Evolutionary conservation across 2,329 filamentous ascomycete species (phyloP).

Genomic region (Fusarium tuaranense): DNA sequence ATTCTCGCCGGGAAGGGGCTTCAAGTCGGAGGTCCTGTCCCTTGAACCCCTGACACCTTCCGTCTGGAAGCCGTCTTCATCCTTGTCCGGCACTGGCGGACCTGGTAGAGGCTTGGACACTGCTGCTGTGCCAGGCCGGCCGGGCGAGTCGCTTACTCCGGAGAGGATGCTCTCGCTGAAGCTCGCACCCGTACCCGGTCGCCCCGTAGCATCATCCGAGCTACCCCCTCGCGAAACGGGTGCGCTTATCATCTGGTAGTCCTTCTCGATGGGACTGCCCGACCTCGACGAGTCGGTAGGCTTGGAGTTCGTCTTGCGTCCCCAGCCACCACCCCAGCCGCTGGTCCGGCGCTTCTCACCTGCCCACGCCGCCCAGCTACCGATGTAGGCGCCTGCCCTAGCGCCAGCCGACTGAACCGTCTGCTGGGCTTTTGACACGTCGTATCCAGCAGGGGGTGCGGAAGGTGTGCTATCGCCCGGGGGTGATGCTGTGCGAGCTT

Average conservation of each 20-base stretch:
- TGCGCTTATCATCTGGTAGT: conserved; percentile 52
- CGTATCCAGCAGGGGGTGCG: conserved; percentile 30
- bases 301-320: conserved; percentile 49
- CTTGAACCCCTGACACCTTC: conserved; percentile 42
- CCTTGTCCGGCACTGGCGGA: conserved; percentile 25
- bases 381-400: conserved; percentile 73
- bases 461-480: conserved; percentile 25
- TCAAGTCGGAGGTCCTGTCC: conserved; percentile 27
- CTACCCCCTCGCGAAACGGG: conserved; percentile 45
- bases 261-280: conserved; percentile 52
- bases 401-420: conserved; percentile 62
- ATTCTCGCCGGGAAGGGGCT: conserved; percentile 8
- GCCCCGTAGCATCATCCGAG: conserved; percentile 43
- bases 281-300: conserved; percentile 50
- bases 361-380: conserved; percentile 77
- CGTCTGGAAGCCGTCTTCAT: conserved; percentile 43
- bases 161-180: conserved; percentile 61
- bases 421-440: conserved; percentile 57
- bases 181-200: conserved; percentile 55
- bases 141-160: conserved; percentile 47
- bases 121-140: conserved; percentile 36
- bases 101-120: conserved; percentile 15
- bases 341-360: conserved; percentile 78
- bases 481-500: conserved; percentile 45
- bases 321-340: conserved; percentile 58